Base-by-base conservation (phyloP, 768 basidiomycete genomes). In the Macrocybe gigantea region DNA sequence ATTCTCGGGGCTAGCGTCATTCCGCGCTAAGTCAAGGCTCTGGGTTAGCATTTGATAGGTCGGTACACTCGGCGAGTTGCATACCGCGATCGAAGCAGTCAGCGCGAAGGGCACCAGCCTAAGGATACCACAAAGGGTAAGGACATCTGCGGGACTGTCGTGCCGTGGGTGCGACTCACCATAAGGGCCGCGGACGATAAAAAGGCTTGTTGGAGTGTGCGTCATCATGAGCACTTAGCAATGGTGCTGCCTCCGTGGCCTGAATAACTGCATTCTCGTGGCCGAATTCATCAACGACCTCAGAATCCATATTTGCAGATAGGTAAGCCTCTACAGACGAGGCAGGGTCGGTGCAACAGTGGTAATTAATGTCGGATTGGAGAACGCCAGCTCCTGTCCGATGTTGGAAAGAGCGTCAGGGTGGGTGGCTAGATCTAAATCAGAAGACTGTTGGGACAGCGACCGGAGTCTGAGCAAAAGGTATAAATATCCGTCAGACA, bases 91-190 rank as follows among this genome's bases (percentile, higher is more conserved):
- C 5, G 88, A 75, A 9, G 82, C 76, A 11, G 71, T 65, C 36
- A 91, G 65, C 5, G 80, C 86, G 58, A 90, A 87, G 2, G 87
- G 88, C 15, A 88, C 84, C 7, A 91, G 74, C 88, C 88, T 90
- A 49, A 33, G 45, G 9, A 30, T 33, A 11, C 32, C 13, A 31
- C 35, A n/a, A 40, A 22, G 22, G 22, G 22, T 22, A 22, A 22
- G 22, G 22, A 22, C 22, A 22, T 22, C 12, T 33, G 34, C 36
- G 14, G 12, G 15, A 38, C 8, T 9, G 22, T 29, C 9, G 44
- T 46, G 22, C 4, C 2, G 41, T 36, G 5, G 40, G 6, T 30
- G 30, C 36, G 9, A 60, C 67, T 53, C 51, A 75, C 77, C 77
- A 79, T 55, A 79, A 53, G 11, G 76, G 77, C 49, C 77, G 59